Evolutionary conservation across 1,284 basidiomycete species (phyloP).

Genomic region (Ceraceosorus guamensis): DNA sequence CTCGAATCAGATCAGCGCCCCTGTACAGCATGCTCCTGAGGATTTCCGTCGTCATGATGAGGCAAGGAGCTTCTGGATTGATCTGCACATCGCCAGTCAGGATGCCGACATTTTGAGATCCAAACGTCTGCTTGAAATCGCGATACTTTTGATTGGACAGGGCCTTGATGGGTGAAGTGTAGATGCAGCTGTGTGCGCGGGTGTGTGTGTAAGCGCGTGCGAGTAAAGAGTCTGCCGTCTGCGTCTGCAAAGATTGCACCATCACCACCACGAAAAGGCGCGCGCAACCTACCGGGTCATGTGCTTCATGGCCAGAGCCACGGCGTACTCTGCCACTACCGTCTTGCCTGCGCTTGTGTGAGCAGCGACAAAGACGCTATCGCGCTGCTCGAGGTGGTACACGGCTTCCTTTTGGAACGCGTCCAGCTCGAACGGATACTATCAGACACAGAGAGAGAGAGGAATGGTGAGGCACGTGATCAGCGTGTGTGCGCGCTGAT

Average conservation of each 20-base stretch:
- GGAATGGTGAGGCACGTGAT: constrained; percentile 79
- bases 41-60: constrained; percentile 90
- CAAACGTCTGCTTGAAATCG: constrained; percentile 96
- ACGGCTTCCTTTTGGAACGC: constrained; percentile 96
- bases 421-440: constrained; percentile 77
- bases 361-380: constrained; percentile 96
- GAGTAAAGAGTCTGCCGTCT: no score
- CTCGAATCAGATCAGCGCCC: constrained; percentile 93
- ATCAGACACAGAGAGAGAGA: no score
- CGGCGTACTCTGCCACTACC: constrained; percentile 97
- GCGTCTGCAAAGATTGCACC: no score
- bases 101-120: constrained; percentile 84
- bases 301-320: constrained; percentile 89
- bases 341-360: constrained; percentile 99
- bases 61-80: constrained; percentile 92
- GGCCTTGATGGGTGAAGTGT: constrained; percentile 98
- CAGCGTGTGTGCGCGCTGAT: constrained; percentile 75
- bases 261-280: no score
- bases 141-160: constrained; percentile 98
- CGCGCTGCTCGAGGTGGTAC: constrained; percentile 92
- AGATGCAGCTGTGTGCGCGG: constrained; percentile 64
- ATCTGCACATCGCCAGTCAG: constrained; percentile 98
- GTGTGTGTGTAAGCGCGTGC: no score
- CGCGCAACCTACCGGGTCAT: constrained; percentile 66
- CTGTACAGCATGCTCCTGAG: constrained; percentile 74